These are phyloP conservation scores for Stereocaulon alpinum DNA, from an alignment of 495 filamentous ascomycete genomes.

Conservation along the genomic window DNA sequence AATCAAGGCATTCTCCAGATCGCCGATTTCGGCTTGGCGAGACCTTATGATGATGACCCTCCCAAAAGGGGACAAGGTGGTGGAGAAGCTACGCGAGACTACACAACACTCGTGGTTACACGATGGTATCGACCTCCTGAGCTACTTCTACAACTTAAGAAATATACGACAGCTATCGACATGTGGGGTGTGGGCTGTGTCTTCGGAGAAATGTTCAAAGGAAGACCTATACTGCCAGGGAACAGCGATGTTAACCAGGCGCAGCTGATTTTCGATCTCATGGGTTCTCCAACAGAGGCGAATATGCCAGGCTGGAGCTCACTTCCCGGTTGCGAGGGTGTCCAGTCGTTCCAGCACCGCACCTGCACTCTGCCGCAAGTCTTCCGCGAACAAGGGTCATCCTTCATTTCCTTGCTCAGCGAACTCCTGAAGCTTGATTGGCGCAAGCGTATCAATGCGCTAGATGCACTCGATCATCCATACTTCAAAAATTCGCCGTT, in stretches of 20 bases:
- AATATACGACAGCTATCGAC: slow-evolving; percentile 93
- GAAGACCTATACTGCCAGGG: slow-evolving; percentile 85
- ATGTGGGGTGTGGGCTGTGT: slow-evolving; percentile 98
- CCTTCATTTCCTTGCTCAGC: slow-evolving; percentile 66
- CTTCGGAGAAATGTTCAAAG: slow-evolving; percentile 95
- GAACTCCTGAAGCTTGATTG: slow-evolving; percentile 86
- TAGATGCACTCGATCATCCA: slow-evolving; percentile 85
- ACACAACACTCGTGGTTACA: slow-evolving; percentile 90
- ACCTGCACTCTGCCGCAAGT: slow-evolving; percentile 55
- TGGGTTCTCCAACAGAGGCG: slow-evolving; percentile 80
- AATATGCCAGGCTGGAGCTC: slow-evolving; percentile 87
- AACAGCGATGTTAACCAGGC: slow-evolving; percentile 83
- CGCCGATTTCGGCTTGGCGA: slow-evolving; percentile 90
- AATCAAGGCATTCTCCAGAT: slow-evolving; percentile 92
- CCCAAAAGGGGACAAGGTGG: slow-evolving; percentile 71
- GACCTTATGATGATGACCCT: slow-evolving; percentile 81
- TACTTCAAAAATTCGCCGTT: slow-evolving; percentile 74
- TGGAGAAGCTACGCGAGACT: slow-evolving; percentile 78
- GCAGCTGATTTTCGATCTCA: slow-evolving; percentile 84
- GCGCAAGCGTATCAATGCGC: slow-evolving; percentile 78
- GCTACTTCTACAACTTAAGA: slow-evolving; percentile 71
- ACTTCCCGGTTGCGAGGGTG: slow-evolving; percentile 69
- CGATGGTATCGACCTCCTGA: slow-evolving; percentile 96
- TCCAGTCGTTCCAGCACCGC: slow-evolving; percentile 53
- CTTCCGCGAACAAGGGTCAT: slow-evolving; percentile 56